phyloP scores from a whole-genome alignment of 2,329 filamentous ascomycete genomes.

The Mycosphaerelloides madeirae region DNA sequence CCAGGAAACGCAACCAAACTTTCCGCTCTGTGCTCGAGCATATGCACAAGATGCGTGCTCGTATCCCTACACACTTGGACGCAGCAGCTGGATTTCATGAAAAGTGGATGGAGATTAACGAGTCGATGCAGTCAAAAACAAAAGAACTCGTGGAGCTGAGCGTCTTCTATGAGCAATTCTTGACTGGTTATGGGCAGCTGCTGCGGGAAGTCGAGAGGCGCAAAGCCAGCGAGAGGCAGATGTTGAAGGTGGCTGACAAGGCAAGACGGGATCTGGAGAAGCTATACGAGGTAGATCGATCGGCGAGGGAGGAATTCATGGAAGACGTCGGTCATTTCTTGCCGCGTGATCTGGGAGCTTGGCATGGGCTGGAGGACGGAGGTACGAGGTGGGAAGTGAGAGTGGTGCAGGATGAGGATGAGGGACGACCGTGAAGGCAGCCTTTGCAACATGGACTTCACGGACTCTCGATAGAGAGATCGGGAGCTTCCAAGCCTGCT shows the following conservation, averaged over 20 bases:
- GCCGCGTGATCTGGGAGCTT: conserved; percentile 44
- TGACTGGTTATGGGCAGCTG: conserved; percentile 76
- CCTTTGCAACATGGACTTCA: too few relatives aligned
- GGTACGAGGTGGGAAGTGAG: conserved; percentile 23
- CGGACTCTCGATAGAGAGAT: too few relatives aligned
- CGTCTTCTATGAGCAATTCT: conserved; percentile 82
- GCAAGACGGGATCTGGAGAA: conserved; percentile 72
- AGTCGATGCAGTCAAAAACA: conserved; percentile 63
- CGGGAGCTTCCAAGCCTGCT: too few relatives aligned
- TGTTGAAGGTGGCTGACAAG: conserved; percentile 69
- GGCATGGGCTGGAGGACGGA: conserved; percentile 24
- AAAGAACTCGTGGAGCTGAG: conserved; percentile 71
- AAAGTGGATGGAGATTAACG: conserved; percentile 70
- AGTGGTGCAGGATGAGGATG: conserved; percentile 8
- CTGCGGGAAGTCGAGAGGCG: conserved; percentile 79
- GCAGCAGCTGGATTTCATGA: conserved; percentile 60
- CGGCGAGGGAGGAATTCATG: conserved; percentile 71
- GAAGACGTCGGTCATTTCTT: conserved; percentile 80
- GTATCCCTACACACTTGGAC: conserved; percentile 61
- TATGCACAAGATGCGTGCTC: conserved; percentile 62
- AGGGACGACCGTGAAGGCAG: background rate
- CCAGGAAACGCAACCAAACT: conserved; percentile 52
- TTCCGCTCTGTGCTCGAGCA: conserved; percentile 61
- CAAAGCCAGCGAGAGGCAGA: conserved; percentile 65
- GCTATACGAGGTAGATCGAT: conserved; percentile 62